Percentiles rank a stretch among this genome's conserved stretches.
Conservation (phyloP, 73 alveolate species). For the Paramecium biaurelia region DNA sequence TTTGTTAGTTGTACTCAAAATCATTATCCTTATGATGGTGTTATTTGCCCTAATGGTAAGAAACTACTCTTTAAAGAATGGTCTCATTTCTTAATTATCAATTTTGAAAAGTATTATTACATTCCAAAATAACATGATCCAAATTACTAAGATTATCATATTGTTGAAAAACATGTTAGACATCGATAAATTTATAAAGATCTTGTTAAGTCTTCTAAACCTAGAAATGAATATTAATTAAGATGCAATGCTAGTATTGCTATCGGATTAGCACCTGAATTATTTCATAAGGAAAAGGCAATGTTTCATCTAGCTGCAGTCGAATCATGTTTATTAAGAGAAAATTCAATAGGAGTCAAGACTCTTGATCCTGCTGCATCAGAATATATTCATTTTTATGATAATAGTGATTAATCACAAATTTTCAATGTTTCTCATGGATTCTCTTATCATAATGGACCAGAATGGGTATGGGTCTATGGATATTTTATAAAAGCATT, state of each 20-base stretch:
- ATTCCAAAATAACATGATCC: conserved; percentile 68
- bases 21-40: conserved; percentile 58
- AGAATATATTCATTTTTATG: conserved; percentile 63
- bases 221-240: conserved; percentile 85
- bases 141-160: conserved; percentile 31
- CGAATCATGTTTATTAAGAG: conserved; percentile 64
- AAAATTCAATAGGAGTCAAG: conserved; percentile 63
- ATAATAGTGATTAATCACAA: conserved; percentile 64
- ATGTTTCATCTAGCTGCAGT: conserved; percentile 73
- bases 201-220: conserved; percentile 71
- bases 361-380: conserved; percentile 59
- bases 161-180: conserved; percentile 29
- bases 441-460: conserved; percentile 74
- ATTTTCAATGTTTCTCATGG: conserved; percentile 66
- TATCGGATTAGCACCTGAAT: conserved; percentile 94
- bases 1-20: conserved; percentile 65
- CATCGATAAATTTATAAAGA: conserved; percentile 70
- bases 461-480: conserved; percentile 75
- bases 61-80: conserved; percentile 77
- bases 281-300: conserved; percentile 82
- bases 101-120: conserved; percentile 85
- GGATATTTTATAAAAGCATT: conserved; percentile 66
- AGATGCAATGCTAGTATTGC: conserved; percentile 93
- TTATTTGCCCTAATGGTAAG: conserved; percentile 65
- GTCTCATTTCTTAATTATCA: conserved; percentile 71